Conservation (phyloP, 2,329 filamentous ascomycete genomes). For the Orbilia ellipsospora region DNA sequence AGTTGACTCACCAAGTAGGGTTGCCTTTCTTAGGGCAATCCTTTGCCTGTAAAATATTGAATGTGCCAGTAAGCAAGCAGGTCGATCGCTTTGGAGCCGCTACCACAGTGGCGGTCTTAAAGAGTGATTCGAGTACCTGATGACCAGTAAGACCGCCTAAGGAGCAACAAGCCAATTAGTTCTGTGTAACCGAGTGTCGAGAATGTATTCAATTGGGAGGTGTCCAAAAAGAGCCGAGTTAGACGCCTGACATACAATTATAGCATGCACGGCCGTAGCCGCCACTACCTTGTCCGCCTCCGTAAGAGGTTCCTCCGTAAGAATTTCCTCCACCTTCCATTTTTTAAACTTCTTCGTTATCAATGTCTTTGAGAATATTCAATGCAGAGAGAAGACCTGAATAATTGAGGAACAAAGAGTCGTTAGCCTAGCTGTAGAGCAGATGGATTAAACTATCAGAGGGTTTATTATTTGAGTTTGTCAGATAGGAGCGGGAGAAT, state of each 20-base stretch:
- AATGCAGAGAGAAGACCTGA: no score
- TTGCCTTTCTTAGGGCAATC: slow-evolving; percentile 87
- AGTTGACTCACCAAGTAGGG: slow-evolving; percentile 76
- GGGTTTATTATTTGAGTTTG: no score
- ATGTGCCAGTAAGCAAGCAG: slow-evolving; percentile 75
- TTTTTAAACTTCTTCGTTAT: slow-evolving; percentile 56
- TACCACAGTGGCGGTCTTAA: no score
- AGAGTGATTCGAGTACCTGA: slow-evolving; percentile 40
- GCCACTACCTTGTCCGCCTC: background rate
- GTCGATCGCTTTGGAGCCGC: background rate
- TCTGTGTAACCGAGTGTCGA: no score
- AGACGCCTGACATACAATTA: slow-evolving; percentile 65
- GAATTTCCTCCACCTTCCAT: slow-evolving; percentile 63
- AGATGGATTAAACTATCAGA: no score
- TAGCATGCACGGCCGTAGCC: slow-evolving; percentile 65
- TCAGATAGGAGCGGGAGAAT: no score
- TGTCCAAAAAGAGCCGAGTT: no score
- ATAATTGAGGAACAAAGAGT: no score
- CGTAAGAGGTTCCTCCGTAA: slow-evolving; percentile 14
- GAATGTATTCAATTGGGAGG: no score
- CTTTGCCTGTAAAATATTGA: slow-evolving; percentile 71
- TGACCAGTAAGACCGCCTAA: slow-evolving; percentile 40
- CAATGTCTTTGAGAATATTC: background rate
- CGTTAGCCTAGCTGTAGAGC: no score
- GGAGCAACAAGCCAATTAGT: background rate